Percentiles rank a stretch among this genome's conserved stretches.
phyloP scores from a whole-genome alignment of 352 stramenopile species.

The Phytopythium vexans region DNA sequence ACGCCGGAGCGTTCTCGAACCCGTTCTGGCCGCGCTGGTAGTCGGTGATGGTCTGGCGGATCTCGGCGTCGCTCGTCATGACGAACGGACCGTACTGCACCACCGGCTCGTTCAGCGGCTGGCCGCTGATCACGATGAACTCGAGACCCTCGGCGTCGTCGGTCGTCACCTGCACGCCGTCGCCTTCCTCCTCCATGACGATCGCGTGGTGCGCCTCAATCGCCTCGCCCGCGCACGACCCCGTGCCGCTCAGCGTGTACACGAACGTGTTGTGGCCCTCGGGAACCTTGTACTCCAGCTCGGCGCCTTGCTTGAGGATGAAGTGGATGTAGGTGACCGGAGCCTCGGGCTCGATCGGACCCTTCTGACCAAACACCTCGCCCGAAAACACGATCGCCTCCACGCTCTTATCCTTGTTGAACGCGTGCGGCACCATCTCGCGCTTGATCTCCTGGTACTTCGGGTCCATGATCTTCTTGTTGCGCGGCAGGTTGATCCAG shows the following conservation, averaged over 20 bases:
- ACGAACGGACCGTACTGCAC: slow-evolving; percentile 73
- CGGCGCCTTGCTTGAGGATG: slow-evolving; percentile 27
- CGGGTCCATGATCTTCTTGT: slow-evolving; percentile 45
- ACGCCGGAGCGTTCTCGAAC: slow-evolving; percentile 60
- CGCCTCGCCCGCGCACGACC: slow-evolving; percentile 15
- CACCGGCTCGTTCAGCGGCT: slow-evolving; percentile 60
- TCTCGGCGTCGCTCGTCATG: slow-evolving; percentile 58
- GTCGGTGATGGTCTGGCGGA: slow-evolving; percentile 52
- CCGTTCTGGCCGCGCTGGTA: slow-evolving; percentile 55
- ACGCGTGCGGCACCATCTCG: slow-evolving; percentile 32
- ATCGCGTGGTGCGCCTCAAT: slow-evolving; percentile 38
- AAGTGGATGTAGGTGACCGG: slow-evolving; percentile 61
- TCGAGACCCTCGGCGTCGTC: slow-evolving; percentile 28
- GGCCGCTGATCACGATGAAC: slow-evolving; percentile 56
- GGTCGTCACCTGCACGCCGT: slow-evolving; percentile 42
- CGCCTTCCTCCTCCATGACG: slow-evolving; percentile 41
- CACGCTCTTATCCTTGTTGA: slow-evolving; percentile 32
- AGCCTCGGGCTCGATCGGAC: slow-evolving; percentile 35
- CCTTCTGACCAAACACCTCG: slow-evolving; percentile 41
- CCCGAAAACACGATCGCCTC: slow-evolving; percentile 53
- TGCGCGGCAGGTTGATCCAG: slow-evolving; percentile 49
- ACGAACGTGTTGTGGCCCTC: slow-evolving; percentile 39
- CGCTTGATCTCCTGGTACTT: slow-evolving; percentile 49
- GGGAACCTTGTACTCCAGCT: slow-evolving; percentile 38
- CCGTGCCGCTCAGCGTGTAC: slow-evolving; percentile 30